Evolutionary conservation across 345 rosid species (phyloP), one percentile per base, ranked within the genome.

Genomic region (Fremontodendron californicum): DNA sequence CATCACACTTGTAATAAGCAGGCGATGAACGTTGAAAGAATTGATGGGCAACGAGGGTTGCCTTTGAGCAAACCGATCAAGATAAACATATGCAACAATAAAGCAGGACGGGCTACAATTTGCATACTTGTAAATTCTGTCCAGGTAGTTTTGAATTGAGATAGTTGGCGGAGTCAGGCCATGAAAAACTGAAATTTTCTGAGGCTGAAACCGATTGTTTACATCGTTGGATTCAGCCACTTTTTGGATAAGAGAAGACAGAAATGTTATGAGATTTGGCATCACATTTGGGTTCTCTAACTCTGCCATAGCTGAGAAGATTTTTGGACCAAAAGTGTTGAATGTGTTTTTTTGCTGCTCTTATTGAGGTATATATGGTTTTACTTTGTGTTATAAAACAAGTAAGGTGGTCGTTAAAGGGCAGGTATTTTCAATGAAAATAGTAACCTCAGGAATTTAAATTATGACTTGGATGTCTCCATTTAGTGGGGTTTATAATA

Each of bases 81-180:
- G 91, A 81, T 93, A 94, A 74, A 91, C 94, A 49, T 93, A 93
- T 8, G 98, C 98, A 45, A 94, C 92, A 6, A 94, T 81, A 81
- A 89, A 87, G 82, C 98, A 94, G 72, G 91, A 88, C 0, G 95
- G 91, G 83, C 98, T 94, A 68, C 98, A 94, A 77, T 94, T 94
- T 0, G 97, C 97, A 57, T 93, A 93, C 86, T 91, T 90, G 86
- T 88, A 87, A 61, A 94, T 93, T 83, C 98, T 87, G 81, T 91
- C 89, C 10, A 94, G 79, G 75, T 94, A 93, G 80, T 85, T 79
- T 37, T 87, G 97, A 62, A 94, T 87, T 29, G 98, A 88, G 64
- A 94, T 93, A 7, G 89, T 76, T 0, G 98, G 98, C 35, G 89
- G 88, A 46, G 87, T 84, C 0, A 93, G 79, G 74, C 98, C 98